Percentiles rank a stretch among this genome's conserved stretches.
These are phyloP conservation scores for Mycena sp. DNA, from an alignment of 1,284 basidiomycete species.

Conservation along the genomic window DNA sequence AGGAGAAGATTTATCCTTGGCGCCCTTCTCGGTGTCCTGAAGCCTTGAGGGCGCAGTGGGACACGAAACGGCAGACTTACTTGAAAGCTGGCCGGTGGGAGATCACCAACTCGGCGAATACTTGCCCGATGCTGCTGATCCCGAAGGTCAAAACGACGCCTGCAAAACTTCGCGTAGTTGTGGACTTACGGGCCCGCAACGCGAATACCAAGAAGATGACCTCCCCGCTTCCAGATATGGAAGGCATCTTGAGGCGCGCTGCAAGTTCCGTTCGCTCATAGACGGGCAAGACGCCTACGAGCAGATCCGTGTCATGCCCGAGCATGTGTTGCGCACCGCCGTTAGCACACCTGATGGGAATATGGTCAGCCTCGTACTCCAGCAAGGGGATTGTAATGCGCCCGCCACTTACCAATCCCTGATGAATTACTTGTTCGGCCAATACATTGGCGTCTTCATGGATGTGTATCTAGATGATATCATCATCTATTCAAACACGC, in stretches of 20 bases:
- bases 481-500: background rate
- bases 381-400: constrained; percentile 22
- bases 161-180: too few species aligned
- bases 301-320: constrained; percentile 17
- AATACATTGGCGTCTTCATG: constrained; percentile 16
- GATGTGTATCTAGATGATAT: background rate
- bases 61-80: too few species aligned
- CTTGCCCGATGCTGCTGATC: too few species aligned
- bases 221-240: constrained; percentile 36
- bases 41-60: too few species aligned
- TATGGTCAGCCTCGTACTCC: constrained; percentile 30
- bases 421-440: constrained; percentile 23
- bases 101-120: constrained; percentile 37
- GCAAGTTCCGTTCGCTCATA: constrained; percentile 7
- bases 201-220: constrained; percentile 40
- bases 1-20: too few species aligned
- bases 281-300: constrained; percentile 25
- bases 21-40: too few species aligned
- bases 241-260: constrained; percentile 5
- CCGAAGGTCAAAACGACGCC: too few species aligned
- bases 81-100: constrained; percentile 30
- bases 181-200: constrained; percentile 23
- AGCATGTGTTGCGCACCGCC: background rate
- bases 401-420: constrained; percentile 24
- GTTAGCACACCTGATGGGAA: constrained; percentile 35